phyloP scores from a whole-genome alignment of 2,329 filamentous ascomycete genomes.

The Capronia coronata region DNA sequence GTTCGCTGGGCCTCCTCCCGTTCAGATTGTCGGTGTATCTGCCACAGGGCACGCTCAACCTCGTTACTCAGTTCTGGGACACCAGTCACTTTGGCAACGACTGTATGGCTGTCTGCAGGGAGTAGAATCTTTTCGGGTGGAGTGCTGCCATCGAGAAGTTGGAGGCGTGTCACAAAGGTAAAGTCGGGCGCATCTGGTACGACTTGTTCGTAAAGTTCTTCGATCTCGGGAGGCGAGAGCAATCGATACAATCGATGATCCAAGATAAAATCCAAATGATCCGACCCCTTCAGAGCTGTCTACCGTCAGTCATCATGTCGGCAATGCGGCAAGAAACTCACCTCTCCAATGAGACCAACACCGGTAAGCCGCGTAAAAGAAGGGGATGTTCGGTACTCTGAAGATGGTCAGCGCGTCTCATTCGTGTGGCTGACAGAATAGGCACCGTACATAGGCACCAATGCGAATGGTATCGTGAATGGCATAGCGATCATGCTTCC shows the following conservation, averaged over 20 bases:
- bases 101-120: constrained; percentile 46
- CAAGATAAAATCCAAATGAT: constrained; percentile 75
- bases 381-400: constrained; percentile 87
- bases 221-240: constrained; percentile 61
- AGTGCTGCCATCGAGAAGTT: constrained; percentile 33
- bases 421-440: not conserved
- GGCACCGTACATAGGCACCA: constrained; percentile 70
- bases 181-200: constrained; percentile 33
- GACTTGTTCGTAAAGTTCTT: constrained; percentile 61
- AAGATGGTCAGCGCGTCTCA: constrained; percentile 12
- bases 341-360: constrained; percentile 82
- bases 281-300: constrained; percentile 69
- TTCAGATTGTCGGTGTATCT: constrained; percentile 49
- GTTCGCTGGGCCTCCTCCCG: constrained; percentile 7
- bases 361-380: constrained; percentile 90
- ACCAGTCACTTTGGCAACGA: constrained; percentile 56
- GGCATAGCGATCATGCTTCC: constrained; percentile 81
- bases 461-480: constrained; percentile 70
- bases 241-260: constrained; percentile 63
- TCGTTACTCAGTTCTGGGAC: constrained; percentile 66
- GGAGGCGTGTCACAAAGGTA: constrained; percentile 31
- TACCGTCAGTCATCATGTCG: not conserved
- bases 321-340: constrained; percentile 34
- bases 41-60: constrained; percentile 68
- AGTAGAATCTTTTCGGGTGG: constrained; percentile 43